Evolutionary conservation across 768 basidiomycete species (phyloP), one percentile per base, ranked within the genome.

Genomic region (Suillus lakei): DNA sequence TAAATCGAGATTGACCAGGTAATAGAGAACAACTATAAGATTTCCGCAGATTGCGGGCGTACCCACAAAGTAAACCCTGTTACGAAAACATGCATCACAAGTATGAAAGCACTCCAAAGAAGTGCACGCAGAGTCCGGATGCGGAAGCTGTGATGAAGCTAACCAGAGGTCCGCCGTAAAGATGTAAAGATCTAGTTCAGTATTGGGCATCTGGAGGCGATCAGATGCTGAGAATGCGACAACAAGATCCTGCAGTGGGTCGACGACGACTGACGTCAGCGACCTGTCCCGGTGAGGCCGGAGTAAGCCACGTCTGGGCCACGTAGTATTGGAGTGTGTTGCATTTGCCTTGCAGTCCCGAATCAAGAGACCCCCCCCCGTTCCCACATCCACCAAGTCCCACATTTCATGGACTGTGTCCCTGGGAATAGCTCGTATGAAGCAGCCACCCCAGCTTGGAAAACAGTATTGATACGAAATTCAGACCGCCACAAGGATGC

Each of bases 181-280:
- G n/a, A 26, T 23, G 12, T 23, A 12, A 5, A 12, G 13, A 48
- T 6, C 23, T 48, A 21, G 46, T 0, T 21, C n/a, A 12, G 46
- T 4, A 26, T 48, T 9, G 46, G 13, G 4, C 9, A 48, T n/a
- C 12, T 23, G 3, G 12, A 13, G 7, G 23, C 16, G 34, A 39
- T 3, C 12, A 23, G 10, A 4, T 4, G 23, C 12, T 38, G 56
- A 58, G 9, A 58, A 1, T 18, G 56, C 10, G 8, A 58, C 38
- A 12, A 58, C 56, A 58, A 58, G 36, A 39, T 58, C 38, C 26
- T 58, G 56, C 36, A 58, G 10, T 10, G 56, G 56, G 56, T 58
- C 56, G 9, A 58, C 9, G 2, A 58, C 18, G 5, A 38, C 18
- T 58, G 56, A 48, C 12, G 0, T 26, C 23, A 26, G 13, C 39